Conservation (phyloP, 768 basidiomycete species). For the Termitomyces eurrhizus region DNA sequence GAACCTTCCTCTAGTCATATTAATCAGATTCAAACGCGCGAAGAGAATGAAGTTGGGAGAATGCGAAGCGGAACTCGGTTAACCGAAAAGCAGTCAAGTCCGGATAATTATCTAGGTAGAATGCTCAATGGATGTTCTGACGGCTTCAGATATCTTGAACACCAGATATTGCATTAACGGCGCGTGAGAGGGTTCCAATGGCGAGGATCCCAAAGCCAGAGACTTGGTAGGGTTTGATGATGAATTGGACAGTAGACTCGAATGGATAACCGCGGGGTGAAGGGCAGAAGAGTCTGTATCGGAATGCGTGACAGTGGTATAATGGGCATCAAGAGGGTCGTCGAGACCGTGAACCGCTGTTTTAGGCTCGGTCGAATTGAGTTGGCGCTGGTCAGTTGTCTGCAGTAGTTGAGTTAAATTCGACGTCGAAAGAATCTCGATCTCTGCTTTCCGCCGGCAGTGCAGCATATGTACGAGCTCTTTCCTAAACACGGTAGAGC, state of each 20-base stretch:
- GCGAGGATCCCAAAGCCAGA: not conserved
- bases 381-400: not conserved
- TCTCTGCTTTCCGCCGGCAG: conserved; percentile 87
- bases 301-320: not conserved
- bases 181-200: conserved; percentile 14
- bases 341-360: not conserved
- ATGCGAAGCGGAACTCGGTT: conserved; percentile 7
- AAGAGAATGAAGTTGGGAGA: not conserved
- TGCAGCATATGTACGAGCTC: conserved; percentile 82
- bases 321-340: not conserved
- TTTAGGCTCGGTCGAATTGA: conserved; percentile 1
- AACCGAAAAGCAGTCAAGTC: not conserved
- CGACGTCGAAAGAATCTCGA: conserved; percentile 57
- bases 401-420: not conserved
- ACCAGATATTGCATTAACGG: conserved; percentile 23
- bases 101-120: conserved; percentile 2
- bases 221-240: conserved; percentile 1
- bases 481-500: conserved; percentile 42
- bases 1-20: not conserved
- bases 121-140: conserved; percentile 10
- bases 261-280: not conserved
- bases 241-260: conserved; percentile 7
- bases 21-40: conserved; percentile 1
- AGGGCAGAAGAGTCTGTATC: conserved; percentile 1
- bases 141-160: conserved; percentile 20